These are phyloP conservation scores for Graphiopsis chlorocephala DNA, from an alignment of 2,329 filamentous ascomycete genomes.

Conservation along the genomic window DNA sequence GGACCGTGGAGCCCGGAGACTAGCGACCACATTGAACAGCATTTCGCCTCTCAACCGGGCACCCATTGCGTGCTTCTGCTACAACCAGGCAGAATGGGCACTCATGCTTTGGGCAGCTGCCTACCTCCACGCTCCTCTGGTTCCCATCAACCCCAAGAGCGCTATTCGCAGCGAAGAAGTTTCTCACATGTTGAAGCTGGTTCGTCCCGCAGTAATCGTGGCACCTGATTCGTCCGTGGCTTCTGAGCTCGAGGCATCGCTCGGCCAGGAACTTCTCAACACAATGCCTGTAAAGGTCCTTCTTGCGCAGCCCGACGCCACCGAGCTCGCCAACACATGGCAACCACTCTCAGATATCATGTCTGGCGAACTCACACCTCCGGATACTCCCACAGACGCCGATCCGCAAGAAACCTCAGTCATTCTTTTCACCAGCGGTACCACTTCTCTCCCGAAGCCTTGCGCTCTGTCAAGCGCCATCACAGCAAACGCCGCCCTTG, in stretches of 20 bases:
- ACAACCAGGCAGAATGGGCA: constrained; percentile 36
- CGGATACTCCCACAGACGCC: constrained; percentile 31
- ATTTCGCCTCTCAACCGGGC: constrained; percentile 31
- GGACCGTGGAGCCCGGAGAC: constrained; percentile 31
- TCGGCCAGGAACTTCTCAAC: constrained; percentile 26
- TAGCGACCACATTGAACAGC: constrained; percentile 32
- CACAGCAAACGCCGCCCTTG: constrained; percentile 38
- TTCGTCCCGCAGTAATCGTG: constrained; percentile 29
- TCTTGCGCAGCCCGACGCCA: constrained; percentile 21
- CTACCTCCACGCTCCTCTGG: constrained; percentile 33
- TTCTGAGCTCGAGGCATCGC: constrained; percentile 28
- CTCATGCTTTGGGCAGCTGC: constrained; percentile 34
- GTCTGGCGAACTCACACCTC: constrained; percentile 32
- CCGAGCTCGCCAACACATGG: constrained; percentile 25
- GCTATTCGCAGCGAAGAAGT: constrained; percentile 31
- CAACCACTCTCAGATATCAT: constrained; percentile 28
- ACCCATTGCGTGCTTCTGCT: constrained; percentile 32
- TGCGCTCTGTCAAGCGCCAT: constrained; percentile 41
- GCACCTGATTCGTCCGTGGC: constrained; percentile 28
- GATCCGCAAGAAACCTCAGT: constrained; percentile 35
- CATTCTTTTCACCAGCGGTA: constrained; percentile 51
- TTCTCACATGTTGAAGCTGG: constrained; percentile 32
- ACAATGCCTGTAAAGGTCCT: constrained; percentile 28
- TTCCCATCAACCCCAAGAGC: constrained; percentile 33
- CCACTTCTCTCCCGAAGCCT: constrained; percentile 49